Percentiles rank a stretch among this genome's conserved stretches.
phyloP scores from a whole-genome alignment of 257 asterid genomes.

The Penstemon newberryi region DNA sequence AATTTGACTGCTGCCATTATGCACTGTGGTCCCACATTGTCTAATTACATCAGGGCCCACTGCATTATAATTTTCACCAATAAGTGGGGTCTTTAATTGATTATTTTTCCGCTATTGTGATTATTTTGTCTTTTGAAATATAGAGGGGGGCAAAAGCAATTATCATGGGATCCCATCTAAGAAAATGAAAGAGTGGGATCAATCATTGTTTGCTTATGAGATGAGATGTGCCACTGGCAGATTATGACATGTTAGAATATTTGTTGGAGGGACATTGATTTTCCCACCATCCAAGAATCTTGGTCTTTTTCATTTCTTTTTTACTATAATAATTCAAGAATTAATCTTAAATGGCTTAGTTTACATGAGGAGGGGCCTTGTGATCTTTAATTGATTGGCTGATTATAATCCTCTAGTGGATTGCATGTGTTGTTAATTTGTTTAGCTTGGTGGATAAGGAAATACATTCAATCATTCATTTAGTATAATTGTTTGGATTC shows the following conservation, averaged over 20 bases:
- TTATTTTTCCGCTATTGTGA: background rate
- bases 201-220: constrained; percentile 42
- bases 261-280: constrained; percentile 49
- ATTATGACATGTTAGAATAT: constrained; percentile 54
- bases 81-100: background rate
- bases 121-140: constrained; percentile 24
- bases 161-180: constrained; percentile 47
- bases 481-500: background rate
- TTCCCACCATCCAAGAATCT: constrained; percentile 45
- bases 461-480: constrained; percentile 23
- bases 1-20: constrained; percentile 35
- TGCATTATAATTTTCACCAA: constrained; percentile 13
- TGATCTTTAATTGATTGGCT: constrained; percentile 35
- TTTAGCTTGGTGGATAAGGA: constrained; percentile 44
- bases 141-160: constrained; percentile 18
- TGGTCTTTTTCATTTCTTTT: constrained; percentile 4
- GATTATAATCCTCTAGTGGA: constrained; percentile 34
- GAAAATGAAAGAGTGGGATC: constrained; percentile 40
- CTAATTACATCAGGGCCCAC: constrained; percentile 21
- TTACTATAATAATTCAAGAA: background rate
- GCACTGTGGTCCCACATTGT: constrained; percentile 35
- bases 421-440: constrained; percentile 37
- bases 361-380: background rate
- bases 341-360: background rate
- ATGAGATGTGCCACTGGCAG: constrained; percentile 28